Evolutionary conservation across 305 asterid species (phyloP).

Genomic region (Stenogyne calaminthoides): DNA sequence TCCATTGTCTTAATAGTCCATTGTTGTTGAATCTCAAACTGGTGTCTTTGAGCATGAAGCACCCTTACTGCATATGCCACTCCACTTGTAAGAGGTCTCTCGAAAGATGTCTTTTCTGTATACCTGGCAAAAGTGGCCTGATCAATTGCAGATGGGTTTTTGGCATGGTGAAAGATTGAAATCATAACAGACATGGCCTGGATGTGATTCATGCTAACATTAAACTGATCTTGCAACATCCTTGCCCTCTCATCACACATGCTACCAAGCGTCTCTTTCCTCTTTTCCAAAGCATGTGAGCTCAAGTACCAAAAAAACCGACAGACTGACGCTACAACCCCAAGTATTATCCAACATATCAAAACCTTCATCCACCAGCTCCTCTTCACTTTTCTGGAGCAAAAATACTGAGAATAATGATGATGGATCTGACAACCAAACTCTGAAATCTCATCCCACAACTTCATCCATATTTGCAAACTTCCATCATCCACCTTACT

Average conservation of each 20-base stretch:
- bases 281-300: constrained; percentile 64
- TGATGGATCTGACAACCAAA: constrained; percentile 56
- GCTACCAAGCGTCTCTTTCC: constrained; percentile 82
- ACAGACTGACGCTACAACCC: constrained; percentile 44
- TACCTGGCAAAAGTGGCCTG: constrained; percentile 95
- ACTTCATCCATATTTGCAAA: constrained; percentile 57
- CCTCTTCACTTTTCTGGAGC: constrained; percentile 53
- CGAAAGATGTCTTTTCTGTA: constrained; percentile 89
- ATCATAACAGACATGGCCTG: constrained; percentile 96
- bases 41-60: constrained; percentile 77
- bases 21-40: constrained; percentile 81
- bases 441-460: constrained; percentile 60
- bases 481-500: constrained; percentile 64
- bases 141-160: constrained; percentile 85
- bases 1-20: constrained; percentile 97
- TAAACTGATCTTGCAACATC: constrained; percentile 98
- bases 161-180: constrained; percentile 89
- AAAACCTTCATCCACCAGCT: constrained; percentile 67
- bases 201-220: constrained; percentile 95
- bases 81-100: constrained; percentile 98
- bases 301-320: constrained; percentile 58
- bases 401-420: constrained; percentile 53
- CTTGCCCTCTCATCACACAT: constrained; percentile 99
- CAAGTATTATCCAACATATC: constrained; percentile 50
- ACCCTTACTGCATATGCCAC: constrained; percentile 98